Evolutionary conservation across 2,329 filamentous ascomycete species (phyloP).

Genomic region (Arthrobotrys sphaeroides): DNA sequence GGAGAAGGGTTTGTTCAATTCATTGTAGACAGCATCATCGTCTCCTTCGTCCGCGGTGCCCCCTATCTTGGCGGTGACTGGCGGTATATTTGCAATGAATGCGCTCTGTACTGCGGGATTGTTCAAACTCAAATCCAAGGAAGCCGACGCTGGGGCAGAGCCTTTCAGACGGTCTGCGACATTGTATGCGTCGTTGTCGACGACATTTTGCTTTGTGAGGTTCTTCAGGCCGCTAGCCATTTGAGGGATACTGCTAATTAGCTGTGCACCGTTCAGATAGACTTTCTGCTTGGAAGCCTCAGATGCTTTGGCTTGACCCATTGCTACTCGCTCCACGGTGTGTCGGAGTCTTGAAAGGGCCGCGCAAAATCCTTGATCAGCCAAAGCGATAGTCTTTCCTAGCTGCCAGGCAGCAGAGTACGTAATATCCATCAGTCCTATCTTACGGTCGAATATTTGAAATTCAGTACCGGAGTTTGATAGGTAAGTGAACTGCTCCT

Average conservation of each 20-base stretch:
- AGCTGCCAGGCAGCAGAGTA: conserved; percentile 63
- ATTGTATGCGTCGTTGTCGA: neutral
- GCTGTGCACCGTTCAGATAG: neutral
- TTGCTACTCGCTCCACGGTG: neutral
- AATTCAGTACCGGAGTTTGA: conserved; percentile 60
- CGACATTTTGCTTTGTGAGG: neutral
- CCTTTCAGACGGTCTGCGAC: too few species aligned
- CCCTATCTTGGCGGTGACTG: neutral
- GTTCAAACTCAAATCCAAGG: too few species aligned
- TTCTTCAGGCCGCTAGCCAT: neutral
- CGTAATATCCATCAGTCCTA: conserved; percentile 63
- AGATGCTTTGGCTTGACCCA: conserved; percentile 30
- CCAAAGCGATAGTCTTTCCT: conserved; percentile 61
- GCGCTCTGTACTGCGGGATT: conserved; percentile 23
- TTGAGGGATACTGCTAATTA: neutral
- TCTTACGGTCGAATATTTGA: conserved; percentile 61
- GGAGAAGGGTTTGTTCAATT: conserved; percentile 58
- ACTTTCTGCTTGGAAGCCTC: neutral
- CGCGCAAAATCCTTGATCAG: conserved; percentile 59
- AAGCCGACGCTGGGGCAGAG: too few species aligned
- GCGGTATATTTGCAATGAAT: conserved; percentile 19
- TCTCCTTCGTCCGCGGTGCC: conserved; percentile 24
- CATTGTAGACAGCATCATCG: conserved; percentile 58
- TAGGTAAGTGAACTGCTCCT: conserved; percentile 58
- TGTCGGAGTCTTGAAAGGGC: conserved; percentile 55